Evolutionary conservation across 306 rosid species (phyloP).

Genomic region (Prunus mira): DNA sequence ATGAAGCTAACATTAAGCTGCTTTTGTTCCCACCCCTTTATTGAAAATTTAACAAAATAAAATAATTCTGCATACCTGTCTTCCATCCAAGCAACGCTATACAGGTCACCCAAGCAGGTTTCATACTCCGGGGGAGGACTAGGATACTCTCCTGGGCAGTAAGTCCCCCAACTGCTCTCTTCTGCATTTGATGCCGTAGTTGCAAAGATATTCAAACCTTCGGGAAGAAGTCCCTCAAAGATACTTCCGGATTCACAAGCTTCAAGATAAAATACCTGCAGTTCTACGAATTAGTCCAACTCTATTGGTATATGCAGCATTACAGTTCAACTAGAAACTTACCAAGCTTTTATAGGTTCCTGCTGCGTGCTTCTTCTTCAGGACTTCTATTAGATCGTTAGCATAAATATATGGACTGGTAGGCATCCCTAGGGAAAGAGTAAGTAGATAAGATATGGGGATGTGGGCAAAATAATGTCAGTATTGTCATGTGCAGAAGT

Average conservation of each 20-base stretch:
- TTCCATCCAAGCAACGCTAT: constrained; percentile 96
- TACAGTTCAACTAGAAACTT: constrained; percentile 26
- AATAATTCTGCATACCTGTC: constrained; percentile 58
- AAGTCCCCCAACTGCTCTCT: constrained; percentile 97
- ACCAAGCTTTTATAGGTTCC: constrained; percentile 81
- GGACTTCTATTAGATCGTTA: constrained; percentile 54
- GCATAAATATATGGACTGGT: constrained; percentile 67
- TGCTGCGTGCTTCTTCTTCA: constrained; percentile 72
- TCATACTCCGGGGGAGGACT: constrained; percentile 84
- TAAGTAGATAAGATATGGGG: background rate
- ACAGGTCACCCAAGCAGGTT: constrained; percentile 88
- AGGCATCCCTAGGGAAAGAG: constrained; percentile 66
- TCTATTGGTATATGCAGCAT: constrained; percentile 2
- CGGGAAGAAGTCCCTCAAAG: constrained; percentile 87
- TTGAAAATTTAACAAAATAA: background rate
- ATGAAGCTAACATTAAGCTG: background rate
- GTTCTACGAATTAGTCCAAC: constrained; percentile 13
- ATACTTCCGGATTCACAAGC: constrained; percentile 98
- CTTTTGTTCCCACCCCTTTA: constrained; percentile 4
- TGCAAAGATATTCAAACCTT: constrained; percentile 77
- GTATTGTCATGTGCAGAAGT: background rate
- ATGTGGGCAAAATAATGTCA: background rate
- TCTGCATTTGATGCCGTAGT: constrained; percentile 85
- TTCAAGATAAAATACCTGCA: constrained; percentile 90
- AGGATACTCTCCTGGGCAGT: constrained; percentile 83